phyloP scores from a whole-genome alignment of 208 protist species.

The Herpetomonas tarakana region DNA sequence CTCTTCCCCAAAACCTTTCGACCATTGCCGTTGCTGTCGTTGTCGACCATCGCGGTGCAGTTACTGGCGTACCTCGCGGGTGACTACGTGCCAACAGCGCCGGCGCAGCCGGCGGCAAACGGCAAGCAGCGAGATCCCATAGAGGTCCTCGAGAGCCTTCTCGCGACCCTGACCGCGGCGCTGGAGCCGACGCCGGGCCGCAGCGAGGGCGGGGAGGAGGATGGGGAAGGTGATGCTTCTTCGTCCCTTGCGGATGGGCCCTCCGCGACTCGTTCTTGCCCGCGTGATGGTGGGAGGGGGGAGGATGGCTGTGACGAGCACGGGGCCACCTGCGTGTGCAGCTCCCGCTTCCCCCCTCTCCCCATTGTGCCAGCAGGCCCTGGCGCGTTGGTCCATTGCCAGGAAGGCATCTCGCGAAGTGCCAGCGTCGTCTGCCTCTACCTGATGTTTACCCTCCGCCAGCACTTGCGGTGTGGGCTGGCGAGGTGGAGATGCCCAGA shows the following conservation, averaged over 20 bases:
- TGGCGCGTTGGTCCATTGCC: conserved; percentile 76
- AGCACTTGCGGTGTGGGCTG: not conserved
- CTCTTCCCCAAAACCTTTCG: not conserved
- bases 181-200: too few species aligned
- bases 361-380: conserved; percentile 4
- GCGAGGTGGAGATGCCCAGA: not conserved
- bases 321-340: not conserved
- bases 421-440: conserved; percentile 64
- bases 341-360: not conserved
- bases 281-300: not conserved
- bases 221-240: not conserved
- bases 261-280: not conserved
- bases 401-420: conserved; percentile 75
- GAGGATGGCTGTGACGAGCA: not conserved
- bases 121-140: too few species aligned
- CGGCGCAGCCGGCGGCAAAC: too few species aligned
- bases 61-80: too few species aligned
- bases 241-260: not conserved
- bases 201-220: not conserved
- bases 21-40: not conserved
- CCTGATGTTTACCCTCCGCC: conserved; percentile 23
- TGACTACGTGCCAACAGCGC: too few species aligned
- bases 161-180: too few species aligned
- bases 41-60: too few species aligned
- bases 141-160: too few species aligned